A percentile compares a stretch with the other conserved stretches of the same genome.
Conservation (phyloP, 139 green algal species). For the Chlorella sp. region DNA sequence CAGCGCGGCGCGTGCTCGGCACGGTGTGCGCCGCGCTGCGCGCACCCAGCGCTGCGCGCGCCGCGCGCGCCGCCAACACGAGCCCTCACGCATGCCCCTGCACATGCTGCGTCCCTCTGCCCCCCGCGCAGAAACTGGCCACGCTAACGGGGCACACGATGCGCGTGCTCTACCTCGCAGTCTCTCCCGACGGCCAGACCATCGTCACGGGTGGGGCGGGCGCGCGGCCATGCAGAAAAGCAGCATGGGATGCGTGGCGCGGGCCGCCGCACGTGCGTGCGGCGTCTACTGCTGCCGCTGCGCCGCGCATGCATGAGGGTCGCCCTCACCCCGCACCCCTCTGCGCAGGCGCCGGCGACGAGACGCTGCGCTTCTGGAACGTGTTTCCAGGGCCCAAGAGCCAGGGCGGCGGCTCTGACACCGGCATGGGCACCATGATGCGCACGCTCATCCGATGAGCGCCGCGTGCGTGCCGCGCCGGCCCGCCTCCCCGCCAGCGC, state of each 20-base stretch:
- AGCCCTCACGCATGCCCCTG: no score
- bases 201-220: slow-evolving; percentile 90
- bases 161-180: slow-evolving; percentile 93
- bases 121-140: slow-evolving; percentile 77
- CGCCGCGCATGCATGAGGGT: no score
- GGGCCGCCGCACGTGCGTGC: no score
- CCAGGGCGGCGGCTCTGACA: slow-evolving; percentile 36
- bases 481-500: no score
- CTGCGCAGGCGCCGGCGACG: slow-evolving; percentile 71
- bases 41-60: no score
- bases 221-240: not conserved
- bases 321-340: not conserved
- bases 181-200: slow-evolving; percentile 95
- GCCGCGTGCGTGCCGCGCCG: no score
- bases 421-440: slow-evolving; percentile 57
- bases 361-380: slow-evolving; percentile 97
- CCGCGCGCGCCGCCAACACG: no score
- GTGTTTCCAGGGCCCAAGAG: slow-evolving; percentile 81
- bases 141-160: slow-evolving; percentile 95
- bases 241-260: not conserved
- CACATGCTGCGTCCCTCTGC: not conserved
- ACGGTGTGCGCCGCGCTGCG: no score
- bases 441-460: slow-evolving; percentile 69
- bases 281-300: no score
- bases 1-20: no score